Evolutionary conservation across 2,329 filamentous ascomycete genomes (phyloP), one percentile per base, ranked within the genome.

Genomic region (Blumeriella jaapii): DNA sequence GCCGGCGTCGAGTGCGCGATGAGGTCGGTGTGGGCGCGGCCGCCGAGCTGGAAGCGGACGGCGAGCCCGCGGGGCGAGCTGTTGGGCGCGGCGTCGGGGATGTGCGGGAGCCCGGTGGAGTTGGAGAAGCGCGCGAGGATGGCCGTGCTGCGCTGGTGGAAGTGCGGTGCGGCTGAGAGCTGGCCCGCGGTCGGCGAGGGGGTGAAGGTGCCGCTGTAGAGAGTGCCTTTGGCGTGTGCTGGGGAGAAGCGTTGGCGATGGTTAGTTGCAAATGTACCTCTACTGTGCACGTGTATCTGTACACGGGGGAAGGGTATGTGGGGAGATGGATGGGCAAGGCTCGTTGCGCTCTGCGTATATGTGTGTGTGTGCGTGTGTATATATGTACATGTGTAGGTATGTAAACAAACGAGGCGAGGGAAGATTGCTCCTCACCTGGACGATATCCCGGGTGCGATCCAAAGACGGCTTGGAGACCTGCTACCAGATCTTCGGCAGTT

Each of bases 11-110:
- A 67, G 53, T 74, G 69, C 0, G 60, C 53, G 32, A 75, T 56
- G 44, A 75, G 67, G 47, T 76, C 70, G 1, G 69, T 74, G 53
- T 75, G 70, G 13, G 59, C 52, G 29, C 59, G 59, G 10, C 61
- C 57, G 1, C 59, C 56, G 2, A 69, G 59, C 12, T 61, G 45
- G 51, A 71, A 71, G 2, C 68, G 63, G 19, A 69, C 49, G 3
- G 59, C 67, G 4, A 70, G 51, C 15, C 67, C 67, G 5, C 61
- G 61, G 0, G 68, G 67, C 39, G 65, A 63, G 41, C 62, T 61
- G 33, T 62, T 62, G 7, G 59, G 44, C 28, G 66, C 61, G 5
- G 56, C 61, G 47, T 71, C 68, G 1, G 67, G 63, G 39, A 72
- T 61, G 1, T 57, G 40, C 3, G 68, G 68, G 19, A 70, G 49